phyloP scores from a whole-genome alignment of 1,139 yeast genomes.

The Zygosaccharomyces sapae region DNA sequence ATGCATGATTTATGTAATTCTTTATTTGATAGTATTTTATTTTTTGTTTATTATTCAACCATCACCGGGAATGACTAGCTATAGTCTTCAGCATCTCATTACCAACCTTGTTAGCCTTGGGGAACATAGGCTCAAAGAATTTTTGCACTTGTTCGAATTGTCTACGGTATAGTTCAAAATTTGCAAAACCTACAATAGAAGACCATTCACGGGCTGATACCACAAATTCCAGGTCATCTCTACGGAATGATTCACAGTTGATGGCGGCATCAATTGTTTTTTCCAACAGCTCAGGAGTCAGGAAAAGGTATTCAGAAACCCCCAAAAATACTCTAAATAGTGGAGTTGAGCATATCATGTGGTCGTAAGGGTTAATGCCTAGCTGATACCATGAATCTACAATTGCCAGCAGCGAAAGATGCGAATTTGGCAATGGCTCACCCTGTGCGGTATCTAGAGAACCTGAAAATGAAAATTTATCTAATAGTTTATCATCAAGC shows the following conservation, averaged over 20 bases:
- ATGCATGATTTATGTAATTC: conserved; percentile 2
- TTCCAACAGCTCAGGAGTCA: conserved; percentile 76
- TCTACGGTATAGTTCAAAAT: conserved; percentile 63
- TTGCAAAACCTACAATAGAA: conserved; percentile 70
- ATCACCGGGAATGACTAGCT: conserved; percentile 33
- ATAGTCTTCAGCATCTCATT: conserved; percentile 95
- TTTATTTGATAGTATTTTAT: not conserved
- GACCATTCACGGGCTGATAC: conserved; percentile 86
- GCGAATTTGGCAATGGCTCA: conserved; percentile 71
- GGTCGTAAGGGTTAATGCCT: conserved; percentile 89
- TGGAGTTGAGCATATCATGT: conserved; percentile 95
- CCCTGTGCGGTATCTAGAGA: conserved; percentile 39
- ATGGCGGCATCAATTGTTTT: conserved; percentile 72
- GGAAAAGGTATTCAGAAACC: conserved; percentile 85
- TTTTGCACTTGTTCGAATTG: conserved; percentile 75
- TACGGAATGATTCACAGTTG: conserved; percentile 63
- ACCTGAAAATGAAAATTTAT: conserved; percentile 65
- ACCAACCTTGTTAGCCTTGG: conserved; percentile 87
- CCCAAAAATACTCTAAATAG: conserved; percentile 87
- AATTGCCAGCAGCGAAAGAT: conserved; percentile 78
- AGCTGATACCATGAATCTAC: conserved; percentile 90
- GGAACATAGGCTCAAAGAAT: conserved; percentile 80
- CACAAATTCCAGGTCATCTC: conserved; percentile 82
- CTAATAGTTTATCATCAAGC: conserved; percentile 74
- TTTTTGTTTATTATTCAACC: conserved; percentile 3